Base-by-base conservation (phyloP, 345 rosid genomes). In the Passiflora organensis region DNA sequence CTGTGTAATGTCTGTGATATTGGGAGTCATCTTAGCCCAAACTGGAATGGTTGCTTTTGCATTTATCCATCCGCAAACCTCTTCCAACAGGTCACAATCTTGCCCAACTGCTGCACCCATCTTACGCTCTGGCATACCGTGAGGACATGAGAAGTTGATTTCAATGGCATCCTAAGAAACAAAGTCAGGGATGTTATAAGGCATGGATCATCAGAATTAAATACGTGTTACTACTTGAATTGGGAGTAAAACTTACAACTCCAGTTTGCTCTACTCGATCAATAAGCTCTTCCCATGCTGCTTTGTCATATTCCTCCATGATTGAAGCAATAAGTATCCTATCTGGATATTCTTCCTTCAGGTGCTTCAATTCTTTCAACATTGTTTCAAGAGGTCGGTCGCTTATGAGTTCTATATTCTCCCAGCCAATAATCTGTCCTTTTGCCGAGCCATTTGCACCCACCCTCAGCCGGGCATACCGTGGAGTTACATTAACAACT, bases 21-120 rank as follows among this genome's bases (percentile, higher is more conserved):
- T 93, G 62, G 99, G 99, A 78, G 99, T 93, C 99, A 93, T 93
- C 82, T 93, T 93, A 15, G 95, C 94, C 99, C 99, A 93, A 8
- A 89, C 97, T n/a, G 99, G 99, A 48, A 93, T 84, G 43, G 89
- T 78, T 46, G 99, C 96, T 76, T 89, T 93, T 15, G 91, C 97
- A 48, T 93, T 93, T 46, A 93, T 67, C 99, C 99, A 93, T 39
- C 88, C 99, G 52, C 95, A 84, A 60, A 83, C 79, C 82, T 93
- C 99, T 52, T 83, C 96, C 47, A 89, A 61, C 47, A 93, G 76
- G 6, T 48, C 74, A 71, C 95, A 86, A 60, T 93, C 99, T 74
- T 93, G 95, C 51, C 99, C 97, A 13, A 93, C 95, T 9, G 99
- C 99, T 1, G 96, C 96, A 53, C 97, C 99, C 99, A 93, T 89